Evolutionary conservation across 1,284 basidiomycete genomes (phyloP).

Genomic region (Tylopilus sp.): DNA sequence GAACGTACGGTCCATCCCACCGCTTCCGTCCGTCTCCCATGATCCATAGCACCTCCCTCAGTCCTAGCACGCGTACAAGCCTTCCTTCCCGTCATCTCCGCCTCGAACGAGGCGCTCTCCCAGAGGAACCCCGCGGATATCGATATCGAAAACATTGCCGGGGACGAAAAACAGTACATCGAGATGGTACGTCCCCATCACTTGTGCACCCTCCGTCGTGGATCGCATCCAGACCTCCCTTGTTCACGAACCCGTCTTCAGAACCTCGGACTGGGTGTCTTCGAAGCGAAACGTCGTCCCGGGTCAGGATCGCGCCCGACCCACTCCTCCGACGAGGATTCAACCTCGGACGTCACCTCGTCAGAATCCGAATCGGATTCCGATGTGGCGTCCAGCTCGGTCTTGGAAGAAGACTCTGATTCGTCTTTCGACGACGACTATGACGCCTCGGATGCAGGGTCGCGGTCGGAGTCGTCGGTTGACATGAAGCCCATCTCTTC

Average conservation of each 20-base stretch:
- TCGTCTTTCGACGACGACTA: constrained; percentile 3
- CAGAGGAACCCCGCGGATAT: constrained; percentile 50
- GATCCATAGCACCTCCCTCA: constrained; percentile 21
- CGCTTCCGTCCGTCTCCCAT: constrained; percentile 1
- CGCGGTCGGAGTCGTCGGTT: constrained; percentile 31
- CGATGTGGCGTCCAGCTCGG: constrained; percentile 13
- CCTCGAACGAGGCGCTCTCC: constrained; percentile 52
- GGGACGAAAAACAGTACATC: constrained; percentile 48
- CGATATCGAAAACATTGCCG: constrained; percentile 56
- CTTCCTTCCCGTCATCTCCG: constrained; percentile 59
- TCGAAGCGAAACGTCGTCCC: constrained; percentile 38
- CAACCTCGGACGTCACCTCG: constrained; percentile 3
- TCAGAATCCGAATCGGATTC: constrained; percentile 18
- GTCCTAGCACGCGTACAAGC: constrained; percentile 59
- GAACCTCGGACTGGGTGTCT: constrained; percentile 63
- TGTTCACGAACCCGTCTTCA: constrained; percentile 24
- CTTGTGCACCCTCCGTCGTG: background rate
- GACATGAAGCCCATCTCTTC: constrained; percentile 36
- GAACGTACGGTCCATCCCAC: constrained; percentile 31
- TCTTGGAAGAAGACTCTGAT: constrained; percentile 20
- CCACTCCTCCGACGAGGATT: constrained; percentile 11
- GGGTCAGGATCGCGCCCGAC: background rate
- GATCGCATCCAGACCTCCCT: background rate
- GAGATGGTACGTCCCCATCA: constrained; percentile 48
- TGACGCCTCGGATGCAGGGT: constrained; percentile 29